Percentiles rank a stretch among this genome's conserved stretches.
Conservation (phyloP, 306 rosid species). For the Citrullus mucosospermus region DNA sequence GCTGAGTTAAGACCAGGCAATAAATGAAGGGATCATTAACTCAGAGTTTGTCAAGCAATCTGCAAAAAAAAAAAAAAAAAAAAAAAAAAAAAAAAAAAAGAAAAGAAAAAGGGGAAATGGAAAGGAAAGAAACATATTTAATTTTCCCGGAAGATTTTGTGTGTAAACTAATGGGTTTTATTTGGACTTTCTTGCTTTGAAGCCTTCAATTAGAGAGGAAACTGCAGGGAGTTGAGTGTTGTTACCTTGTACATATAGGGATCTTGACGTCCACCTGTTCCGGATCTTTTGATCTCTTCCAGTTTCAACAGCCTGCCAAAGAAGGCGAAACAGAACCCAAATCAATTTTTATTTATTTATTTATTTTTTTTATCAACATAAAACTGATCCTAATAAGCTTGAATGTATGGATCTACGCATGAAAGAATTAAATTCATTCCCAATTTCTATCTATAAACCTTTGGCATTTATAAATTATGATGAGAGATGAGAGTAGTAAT, state of each 20-base stretch:
- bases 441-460: background rate
- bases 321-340: background rate
- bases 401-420: background rate
- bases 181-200: background rate
- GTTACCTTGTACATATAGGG: slow-evolving; percentile 49
- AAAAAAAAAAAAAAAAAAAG: too few species aligned
- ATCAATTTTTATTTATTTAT: background rate
- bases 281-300: slow-evolving; percentile 49
- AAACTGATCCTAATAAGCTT: background rate
- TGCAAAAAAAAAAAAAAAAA: background rate
- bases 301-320: slow-evolving; percentile 36
- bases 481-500: background rate
- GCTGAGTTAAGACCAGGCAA: background rate
- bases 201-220: background rate
- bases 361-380: background rate
- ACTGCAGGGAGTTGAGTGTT: background rate
- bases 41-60: slow-evolving; percentile 9
- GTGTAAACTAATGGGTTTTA: background rate
- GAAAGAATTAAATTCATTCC: background rate
- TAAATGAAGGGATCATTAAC: background rate
- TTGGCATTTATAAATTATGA: background rate
- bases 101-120: background rate
- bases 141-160: background rate
- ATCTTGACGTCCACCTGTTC: slow-evolving; percentile 58
- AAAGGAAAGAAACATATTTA: background rate